These are phyloP conservation scores for Cucurbita argyrosperma DNA, from an alignment of 306 rosid genomes.

Conservation along the genomic window DNA sequence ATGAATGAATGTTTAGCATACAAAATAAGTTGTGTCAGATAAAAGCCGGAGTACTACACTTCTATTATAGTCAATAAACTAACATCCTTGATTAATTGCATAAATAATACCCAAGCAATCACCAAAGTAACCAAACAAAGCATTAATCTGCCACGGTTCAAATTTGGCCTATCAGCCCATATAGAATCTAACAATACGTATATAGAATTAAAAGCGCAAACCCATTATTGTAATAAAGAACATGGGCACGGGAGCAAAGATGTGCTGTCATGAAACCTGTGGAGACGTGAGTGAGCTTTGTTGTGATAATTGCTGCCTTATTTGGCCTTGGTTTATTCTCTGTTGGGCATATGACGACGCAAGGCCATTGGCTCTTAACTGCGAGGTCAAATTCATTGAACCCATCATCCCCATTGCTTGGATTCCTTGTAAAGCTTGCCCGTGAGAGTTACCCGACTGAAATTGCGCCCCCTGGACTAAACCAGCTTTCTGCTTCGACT, in stretches of 20 bases:
- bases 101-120: not conserved
- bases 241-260: not conserved
- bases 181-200: not conserved
- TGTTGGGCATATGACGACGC: slow-evolving; percentile 48
- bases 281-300: slow-evolving; percentile 43
- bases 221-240: not conserved
- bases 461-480: slow-evolving; percentile 70
- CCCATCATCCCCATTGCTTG: slow-evolving; percentile 86
- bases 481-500: slow-evolving; percentile 84
- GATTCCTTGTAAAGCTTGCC: slow-evolving; percentile 74
- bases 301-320: slow-evolving; percentile 74
- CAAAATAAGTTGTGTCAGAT: not conserved
- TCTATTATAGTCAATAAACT: not conserved
- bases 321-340: slow-evolving; percentile 50
- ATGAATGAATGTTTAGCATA: not conserved
- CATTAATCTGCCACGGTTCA: not conserved
- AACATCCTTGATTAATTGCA: not conserved
- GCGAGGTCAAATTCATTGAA: slow-evolving; percentile 41
- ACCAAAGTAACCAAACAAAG: slow-evolving; percentile 1
- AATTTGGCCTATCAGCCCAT: not conserved
- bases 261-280: slow-evolving; percentile 31
- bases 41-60: not conserved
- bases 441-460: slow-evolving; percentile 51
- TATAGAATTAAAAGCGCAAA: not conserved
- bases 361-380: slow-evolving; percentile 53